Evolutionary conservation across 225 moss, liverwort and hornwort species (phyloP).

Genomic region (Straminergon stramineum): DNA sequence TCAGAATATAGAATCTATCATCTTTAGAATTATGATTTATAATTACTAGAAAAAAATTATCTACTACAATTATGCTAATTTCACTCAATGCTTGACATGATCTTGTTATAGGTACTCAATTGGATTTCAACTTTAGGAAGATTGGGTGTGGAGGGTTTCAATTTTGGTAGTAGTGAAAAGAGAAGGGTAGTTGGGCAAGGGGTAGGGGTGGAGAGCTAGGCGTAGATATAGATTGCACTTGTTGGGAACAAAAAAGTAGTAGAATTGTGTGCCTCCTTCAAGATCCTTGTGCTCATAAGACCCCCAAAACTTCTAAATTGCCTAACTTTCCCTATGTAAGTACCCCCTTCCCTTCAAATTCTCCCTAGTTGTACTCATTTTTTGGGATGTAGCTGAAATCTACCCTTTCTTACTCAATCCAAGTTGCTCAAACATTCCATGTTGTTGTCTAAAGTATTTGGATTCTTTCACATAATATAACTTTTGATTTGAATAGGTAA

Average conservation of each 20-base stretch:
- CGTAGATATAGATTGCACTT: fast-evolving
- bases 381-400: neutral
- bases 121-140: neutral
- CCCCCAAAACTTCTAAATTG: neutral
- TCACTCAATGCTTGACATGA: neutral
- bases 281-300: neutral
- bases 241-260: neutral
- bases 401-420: neutral
- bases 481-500: neutral
- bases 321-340: neutral
- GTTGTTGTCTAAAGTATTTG: fast-evolving
- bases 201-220: too few relatives aligned
- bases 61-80: too few relatives aligned
- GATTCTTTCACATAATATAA: neutral
- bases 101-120: neutral
- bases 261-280: neutral
- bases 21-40: neutral
- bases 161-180: neutral
- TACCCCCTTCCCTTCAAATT: neutral
- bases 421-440: neutral
- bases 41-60: neutral
- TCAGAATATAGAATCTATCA: neutral
- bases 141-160: too few relatives aligned
- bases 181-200: neutral
- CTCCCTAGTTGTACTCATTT: neutral